These are phyloP conservation scores for Gaeumannomyces tritici DNA, from an alignment of 2,329 filamentous ascomycete species.

Conservation along the genomic window DNA sequence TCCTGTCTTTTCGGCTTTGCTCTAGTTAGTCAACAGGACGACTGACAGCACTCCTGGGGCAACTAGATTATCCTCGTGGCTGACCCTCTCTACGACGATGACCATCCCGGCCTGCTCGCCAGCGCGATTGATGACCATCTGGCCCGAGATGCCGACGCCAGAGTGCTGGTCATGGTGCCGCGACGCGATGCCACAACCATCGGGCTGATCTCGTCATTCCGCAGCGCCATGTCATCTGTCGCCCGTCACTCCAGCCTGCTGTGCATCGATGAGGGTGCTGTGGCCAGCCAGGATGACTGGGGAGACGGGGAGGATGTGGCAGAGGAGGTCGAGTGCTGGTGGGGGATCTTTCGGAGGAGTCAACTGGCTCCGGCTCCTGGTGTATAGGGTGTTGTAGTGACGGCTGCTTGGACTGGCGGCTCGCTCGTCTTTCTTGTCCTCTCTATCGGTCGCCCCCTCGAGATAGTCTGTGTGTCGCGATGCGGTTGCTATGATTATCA, in stretches of 20 bases:
- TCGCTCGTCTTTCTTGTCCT: background rate
- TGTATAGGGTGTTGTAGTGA: background rate
- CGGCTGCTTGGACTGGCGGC: background rate
- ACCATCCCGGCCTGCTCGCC: constrained; percentile 68
- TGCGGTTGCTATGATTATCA: background rate
- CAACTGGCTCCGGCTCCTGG: background rate
- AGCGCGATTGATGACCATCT: constrained; percentile 63
- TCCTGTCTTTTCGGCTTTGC: background rate
- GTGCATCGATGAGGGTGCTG: constrained; percentile 50
- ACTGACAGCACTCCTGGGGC: background rate
- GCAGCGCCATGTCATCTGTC: constrained; percentile 40
- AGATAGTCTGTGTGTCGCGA: background rate
- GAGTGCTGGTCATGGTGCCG: constrained; percentile 73
- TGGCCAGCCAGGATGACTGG: constrained; percentile 69
- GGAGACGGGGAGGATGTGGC: constrained; percentile 40
- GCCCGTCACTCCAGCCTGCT: constrained; percentile 33
- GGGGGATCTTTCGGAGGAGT: constrained; percentile 45
- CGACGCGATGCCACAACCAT: constrained; percentile 59
- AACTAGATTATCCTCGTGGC: constrained; percentile 66
- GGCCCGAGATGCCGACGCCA: constrained; percentile 40
- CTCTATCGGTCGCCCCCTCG: background rate
- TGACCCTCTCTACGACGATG: constrained; percentile 78
- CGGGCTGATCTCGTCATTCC: constrained; percentile 53
- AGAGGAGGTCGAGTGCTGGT: constrained; percentile 56
- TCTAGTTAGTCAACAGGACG: background rate